Percentiles rank a stretch among this genome's conserved stretches.
phyloP scores from a whole-genome alignment of 768 basidiomycete genomes.

The Mycena polygramma region DNA sequence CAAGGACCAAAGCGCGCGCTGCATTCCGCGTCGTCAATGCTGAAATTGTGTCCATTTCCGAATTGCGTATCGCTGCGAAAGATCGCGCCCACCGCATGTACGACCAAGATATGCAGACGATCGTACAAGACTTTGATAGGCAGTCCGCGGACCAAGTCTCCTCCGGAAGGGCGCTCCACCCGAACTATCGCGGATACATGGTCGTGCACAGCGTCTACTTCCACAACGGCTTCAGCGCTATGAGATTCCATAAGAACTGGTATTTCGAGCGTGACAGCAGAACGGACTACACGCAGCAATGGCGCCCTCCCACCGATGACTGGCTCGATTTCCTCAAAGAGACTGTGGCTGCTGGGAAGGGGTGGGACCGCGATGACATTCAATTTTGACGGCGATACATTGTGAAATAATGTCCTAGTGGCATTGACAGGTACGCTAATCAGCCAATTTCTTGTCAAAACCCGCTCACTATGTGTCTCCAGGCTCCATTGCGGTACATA shows the following conservation, averaged over 20 bases:
- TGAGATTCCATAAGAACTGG: constrained; percentile 19
- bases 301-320: constrained; percentile 23
- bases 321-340: constrained; percentile 19
- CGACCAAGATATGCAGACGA: constrained; percentile 1
- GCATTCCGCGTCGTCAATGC: constrained; percentile 18
- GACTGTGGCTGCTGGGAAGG: constrained; percentile 26
- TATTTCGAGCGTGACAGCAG: constrained; percentile 15
- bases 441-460: not conserved
- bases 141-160: not conserved
- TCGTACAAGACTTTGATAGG: constrained; percentile 14
- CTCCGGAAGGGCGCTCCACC: not conserved
- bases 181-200: constrained; percentile 12
- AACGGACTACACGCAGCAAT: constrained; percentile 25
- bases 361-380: constrained; percentile 19
- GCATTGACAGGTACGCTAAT: not conserved
- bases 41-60: constrained; percentile 16
- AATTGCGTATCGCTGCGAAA: constrained; percentile 12
- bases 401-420: not conserved
- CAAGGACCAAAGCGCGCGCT: constrained; percentile 25
- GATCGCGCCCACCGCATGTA: constrained; percentile 17
- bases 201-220: constrained; percentile 24
- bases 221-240: constrained; percentile 11
- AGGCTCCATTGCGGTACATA: not conserved
- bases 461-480: not conserved
- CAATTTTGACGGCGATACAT: constrained; percentile 1